Evolutionary conservation across 2,329 filamentous ascomycete genomes (phyloP).

Genomic region (Corniculantispora saksenae): DNA sequence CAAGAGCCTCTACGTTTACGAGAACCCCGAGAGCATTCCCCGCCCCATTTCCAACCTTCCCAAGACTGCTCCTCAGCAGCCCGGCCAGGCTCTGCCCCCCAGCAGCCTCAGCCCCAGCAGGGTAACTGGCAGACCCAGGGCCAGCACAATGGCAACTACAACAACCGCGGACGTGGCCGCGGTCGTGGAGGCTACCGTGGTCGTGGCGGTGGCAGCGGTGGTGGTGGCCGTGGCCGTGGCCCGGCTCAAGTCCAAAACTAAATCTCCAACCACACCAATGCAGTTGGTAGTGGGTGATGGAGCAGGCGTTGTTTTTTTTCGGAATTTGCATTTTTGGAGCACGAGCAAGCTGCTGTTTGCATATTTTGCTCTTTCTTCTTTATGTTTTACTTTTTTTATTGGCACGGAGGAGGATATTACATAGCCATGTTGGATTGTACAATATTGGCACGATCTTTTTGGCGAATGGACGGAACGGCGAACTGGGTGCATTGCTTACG

Average conservation of each 20-base stretch:
- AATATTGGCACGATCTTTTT: slow-evolving; percentile 39
- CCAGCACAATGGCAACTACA: slow-evolving; percentile 39
- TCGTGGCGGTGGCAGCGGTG: slow-evolving; percentile 30
- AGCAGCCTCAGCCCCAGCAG: slow-evolving; percentile 34
- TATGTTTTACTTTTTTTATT: slow-evolving; percentile 29
- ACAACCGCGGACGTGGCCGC: slow-evolving; percentile 40
- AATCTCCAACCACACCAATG: slow-evolving; percentile 28
- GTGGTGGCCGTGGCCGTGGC: slow-evolving; percentile 30
- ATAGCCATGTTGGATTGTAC: slow-evolving; percentile 41
- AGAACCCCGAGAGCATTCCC: slow-evolving; percentile 92
- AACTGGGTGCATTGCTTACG: slow-evolving; percentile 36
- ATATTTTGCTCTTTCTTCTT: slow-evolving; percentile 29
- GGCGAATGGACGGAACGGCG: slow-evolving; percentile 40
- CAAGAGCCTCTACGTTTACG: slow-evolving; percentile 98
- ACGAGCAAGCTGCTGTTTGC: slow-evolving; percentile 21
- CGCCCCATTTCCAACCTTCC: slow-evolving; percentile 65
- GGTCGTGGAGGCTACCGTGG: slow-evolving; percentile 41
- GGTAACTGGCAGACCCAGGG: slow-evolving; percentile 45
- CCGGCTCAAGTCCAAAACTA: slow-evolving; percentile 39
- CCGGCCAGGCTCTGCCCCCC: slow-evolving; percentile 30
- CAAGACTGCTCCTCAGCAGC: slow-evolving; percentile 29
- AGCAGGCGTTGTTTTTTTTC: slow-evolving; percentile 23
- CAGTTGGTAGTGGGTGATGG: slow-evolving; percentile 29
- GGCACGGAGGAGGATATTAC: slow-evolving; percentile 2
- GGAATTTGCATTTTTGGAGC: slow-evolving; percentile 27